Conservation (phyloP, 2,329 filamentous ascomycete genomes). For the Aspergillus chevalieri region DNA sequence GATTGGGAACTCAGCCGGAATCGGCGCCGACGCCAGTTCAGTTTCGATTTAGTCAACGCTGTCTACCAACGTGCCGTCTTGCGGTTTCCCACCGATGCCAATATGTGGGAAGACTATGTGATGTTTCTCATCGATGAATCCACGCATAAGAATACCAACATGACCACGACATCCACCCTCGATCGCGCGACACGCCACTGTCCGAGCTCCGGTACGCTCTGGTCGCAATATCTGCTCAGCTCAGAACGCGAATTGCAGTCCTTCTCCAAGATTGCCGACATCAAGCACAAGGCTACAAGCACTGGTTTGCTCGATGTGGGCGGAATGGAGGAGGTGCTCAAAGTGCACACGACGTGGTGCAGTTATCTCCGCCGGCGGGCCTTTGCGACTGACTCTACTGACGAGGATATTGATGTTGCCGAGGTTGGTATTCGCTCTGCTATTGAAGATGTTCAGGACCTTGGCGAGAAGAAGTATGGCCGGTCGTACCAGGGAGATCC, state of each 20-base stretch:
- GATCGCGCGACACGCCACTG: slow-evolving; percentile 83
- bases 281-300: slow-evolving; percentile 88
- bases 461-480: slow-evolving; percentile 72
- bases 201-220: slow-evolving; percentile 84
- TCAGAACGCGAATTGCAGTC: slow-evolving; percentile 71
- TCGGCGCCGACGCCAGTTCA: slow-evolving; percentile 50
- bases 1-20: slow-evolving; percentile 71
- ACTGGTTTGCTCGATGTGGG: slow-evolving; percentile 77
- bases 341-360: slow-evolving; percentile 92
- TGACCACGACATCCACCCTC: slow-evolving; percentile 61
- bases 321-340: slow-evolving; percentile 79
- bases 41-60: slow-evolving; percentile 50
- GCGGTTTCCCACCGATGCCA: slow-evolving; percentile 66
- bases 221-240: slow-evolving; percentile 81
- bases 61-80: slow-evolving; percentile 74
- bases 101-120: slow-evolving; percentile 76
- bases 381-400: slow-evolving; percentile 64
- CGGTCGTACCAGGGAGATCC: slow-evolving; percentile 78
- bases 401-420: slow-evolving; percentile 81
- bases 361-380: slow-evolving; percentile 83
- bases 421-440: slow-evolving; percentile 83
- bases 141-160: slow-evolving; percentile 39
- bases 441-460: slow-evolving; percentile 72
- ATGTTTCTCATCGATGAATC: slow-evolving; percentile 61
- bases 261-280: slow-evolving; percentile 75